These are phyloP conservation scores for Meyerozyma carpophila DNA, from an alignment of 1,139 yeast genomes.

Conservation along the genomic window DNA sequence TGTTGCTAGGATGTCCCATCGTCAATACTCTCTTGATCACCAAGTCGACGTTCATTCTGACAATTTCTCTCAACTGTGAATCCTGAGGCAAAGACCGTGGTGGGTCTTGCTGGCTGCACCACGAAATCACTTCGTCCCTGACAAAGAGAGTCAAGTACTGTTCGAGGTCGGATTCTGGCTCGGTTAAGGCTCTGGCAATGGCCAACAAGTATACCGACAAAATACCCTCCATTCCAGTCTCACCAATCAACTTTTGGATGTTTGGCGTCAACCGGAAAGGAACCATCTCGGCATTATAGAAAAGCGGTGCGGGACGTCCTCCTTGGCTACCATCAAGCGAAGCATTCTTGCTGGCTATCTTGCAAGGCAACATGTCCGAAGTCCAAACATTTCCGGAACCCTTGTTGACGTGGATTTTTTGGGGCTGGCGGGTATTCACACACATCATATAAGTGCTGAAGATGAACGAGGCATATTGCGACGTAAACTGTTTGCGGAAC, in stretches of 20 bases:
- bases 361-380: constrained; percentile 90
- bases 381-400: constrained; percentile 91
- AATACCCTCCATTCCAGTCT: constrained; percentile 85
- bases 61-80: constrained; percentile 80
- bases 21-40: constrained; percentile 65
- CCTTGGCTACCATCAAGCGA: constrained; percentile 54
- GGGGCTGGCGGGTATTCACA: constrained; percentile 90
- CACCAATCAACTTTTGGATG: constrained; percentile 89
- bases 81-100: constrained; percentile 64
- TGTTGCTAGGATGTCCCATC: constrained; percentile 74
- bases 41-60: constrained; percentile 79
- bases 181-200: constrained; percentile 83
- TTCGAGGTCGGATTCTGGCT: constrained; percentile 84
- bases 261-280: constrained; percentile 97
- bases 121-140: constrained; percentile 88
- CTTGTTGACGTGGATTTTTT: constrained; percentile 78
- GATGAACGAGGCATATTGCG: constrained; percentile 93
- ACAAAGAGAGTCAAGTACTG: constrained; percentile 88
- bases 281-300: constrained; percentile 90
- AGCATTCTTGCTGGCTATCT: constrained; percentile 59
- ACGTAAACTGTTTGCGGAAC: constrained; percentile 90
- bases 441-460: constrained; percentile 95
- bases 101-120: constrained; percentile 84
- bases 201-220: constrained; percentile 80
- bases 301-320: constrained; percentile 71